phyloP scores from a whole-genome alignment of 148 eudicot genomes.

The Polygonum aviculare region DNA sequence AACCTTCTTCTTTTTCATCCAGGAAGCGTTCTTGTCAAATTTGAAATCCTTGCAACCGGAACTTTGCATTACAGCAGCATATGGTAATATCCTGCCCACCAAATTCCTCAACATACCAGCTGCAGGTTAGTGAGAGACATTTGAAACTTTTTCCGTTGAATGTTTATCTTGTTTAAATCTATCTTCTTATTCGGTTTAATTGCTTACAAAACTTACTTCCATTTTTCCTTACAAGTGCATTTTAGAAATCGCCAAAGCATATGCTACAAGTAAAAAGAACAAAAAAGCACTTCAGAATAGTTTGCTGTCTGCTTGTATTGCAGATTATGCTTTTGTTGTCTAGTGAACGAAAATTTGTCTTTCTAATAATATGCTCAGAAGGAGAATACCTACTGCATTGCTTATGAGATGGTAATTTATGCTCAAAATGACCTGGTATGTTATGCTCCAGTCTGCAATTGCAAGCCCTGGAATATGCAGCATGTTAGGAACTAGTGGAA shows the following conservation, averaged over 20 bases:
- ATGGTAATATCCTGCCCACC: slow-evolving; percentile 85
- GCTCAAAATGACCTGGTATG: background rate
- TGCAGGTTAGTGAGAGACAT: slow-evolving; percentile 44
- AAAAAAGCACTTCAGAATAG: background rate
- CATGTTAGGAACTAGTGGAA: background rate
- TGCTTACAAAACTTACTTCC: background rate
- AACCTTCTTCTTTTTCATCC: slow-evolving; percentile 3
- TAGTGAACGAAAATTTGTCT: background rate
- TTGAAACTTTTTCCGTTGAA: background rate
- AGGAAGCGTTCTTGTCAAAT: slow-evolving; percentile 71
- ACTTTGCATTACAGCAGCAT: slow-evolving; percentile 91
- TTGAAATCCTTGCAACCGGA: slow-evolving; percentile 78
- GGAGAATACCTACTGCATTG: background rate
- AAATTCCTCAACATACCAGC: slow-evolving; percentile 83
- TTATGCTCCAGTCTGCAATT: background rate
- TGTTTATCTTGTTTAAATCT: background rate
- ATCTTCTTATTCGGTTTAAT: background rate
- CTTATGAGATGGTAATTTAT: background rate
- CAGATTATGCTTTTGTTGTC: background rate
- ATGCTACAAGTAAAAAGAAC: background rate
- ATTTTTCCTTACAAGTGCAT: background rate
- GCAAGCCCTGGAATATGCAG: background rate
- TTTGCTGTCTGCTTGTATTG: background rate
- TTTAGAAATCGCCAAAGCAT: background rate
- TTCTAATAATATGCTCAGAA: background rate